Evolutionary conservation across 495 filamentous ascomycete species (phyloP).

Genomic region (Patellaria atrata): DNA sequence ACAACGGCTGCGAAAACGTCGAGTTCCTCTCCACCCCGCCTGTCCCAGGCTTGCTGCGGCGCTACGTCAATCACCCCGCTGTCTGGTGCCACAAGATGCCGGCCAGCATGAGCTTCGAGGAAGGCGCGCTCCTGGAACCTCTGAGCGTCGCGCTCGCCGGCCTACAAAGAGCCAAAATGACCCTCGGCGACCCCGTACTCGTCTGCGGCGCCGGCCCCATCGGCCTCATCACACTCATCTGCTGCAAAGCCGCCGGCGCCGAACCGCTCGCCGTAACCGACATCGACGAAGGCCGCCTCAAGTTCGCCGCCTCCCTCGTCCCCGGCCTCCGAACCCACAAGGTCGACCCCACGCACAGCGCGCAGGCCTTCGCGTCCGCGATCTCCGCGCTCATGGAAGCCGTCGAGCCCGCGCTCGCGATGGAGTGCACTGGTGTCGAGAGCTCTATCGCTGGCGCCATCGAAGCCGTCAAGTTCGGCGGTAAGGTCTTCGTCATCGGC

Average conservation of each 20-base stretch:
- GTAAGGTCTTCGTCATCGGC: conserved; percentile 86
- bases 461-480: conserved; percentile 79
- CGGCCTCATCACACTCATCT: conserved; percentile 71
- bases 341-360: conserved; percentile 47
- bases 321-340: conserved; percentile 63
- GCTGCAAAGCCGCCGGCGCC: conserved; percentile 67
- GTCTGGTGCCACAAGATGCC: conserved; percentile 85
- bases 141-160: conserved; percentile 74
- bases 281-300: conserved; percentile 70
- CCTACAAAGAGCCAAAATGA: conserved; percentile 62
- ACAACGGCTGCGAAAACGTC: conserved; percentile 81
- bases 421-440: conserved; percentile 93
- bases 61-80: conserved; percentile 87
- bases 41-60: conserved; percentile 70
- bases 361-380: conserved; percentile 54
- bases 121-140: conserved; percentile 77
- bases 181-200: conserved; percentile 67
- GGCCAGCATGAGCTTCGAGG: conserved; percentile 71
- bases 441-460: conserved; percentile 72
- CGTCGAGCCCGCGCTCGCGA: conserved; percentile 56
- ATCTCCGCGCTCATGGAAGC: conserved; percentile 54
- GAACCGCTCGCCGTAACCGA: conserved; percentile 83
- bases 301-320: conserved; percentile 66
- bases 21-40: conserved; percentile 80
- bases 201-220: conserved; percentile 88